phyloP scores from a whole-genome alignment of 306 rosid species.

The Quercus alba region DNA sequence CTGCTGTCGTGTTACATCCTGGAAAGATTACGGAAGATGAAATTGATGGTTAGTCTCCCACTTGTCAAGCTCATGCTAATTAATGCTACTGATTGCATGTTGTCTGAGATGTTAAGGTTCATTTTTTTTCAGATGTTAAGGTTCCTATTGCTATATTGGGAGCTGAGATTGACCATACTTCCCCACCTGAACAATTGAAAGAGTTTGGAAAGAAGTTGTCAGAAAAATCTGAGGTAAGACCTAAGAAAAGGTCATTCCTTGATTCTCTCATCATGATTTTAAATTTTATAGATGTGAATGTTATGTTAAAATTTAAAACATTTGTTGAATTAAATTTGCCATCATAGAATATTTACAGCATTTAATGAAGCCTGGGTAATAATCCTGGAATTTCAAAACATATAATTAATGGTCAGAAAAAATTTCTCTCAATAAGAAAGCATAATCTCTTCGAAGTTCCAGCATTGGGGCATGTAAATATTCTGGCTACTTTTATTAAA shows the following conservation, averaged over 20 bases:
- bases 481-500: background rate
- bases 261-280: background rate
- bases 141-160: conserved; percentile 49
- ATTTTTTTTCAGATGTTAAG: conserved; percentile 33
- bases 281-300: no score
- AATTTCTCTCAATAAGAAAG: no score
- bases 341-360: no score
- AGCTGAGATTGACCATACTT: conserved; percentile 38
- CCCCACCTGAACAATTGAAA: conserved; percentile 40
- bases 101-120: background rate
- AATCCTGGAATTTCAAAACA: no score
- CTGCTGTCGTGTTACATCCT: conserved; percentile 49
- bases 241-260: background rate
- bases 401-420: no score
- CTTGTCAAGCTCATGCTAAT: background rate
- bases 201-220: conserved; percentile 35
- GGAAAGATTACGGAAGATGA: conserved; percentile 20
- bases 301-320: no score
- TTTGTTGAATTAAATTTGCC: no score
- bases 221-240: conserved; percentile 42
- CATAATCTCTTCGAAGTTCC: no score
- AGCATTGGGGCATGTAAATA: background rate
- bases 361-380: no score
- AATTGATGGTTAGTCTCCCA: conserved; percentile 16
- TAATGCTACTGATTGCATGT: background rate